Evolutionary conservation across 768 basidiomycete species (phyloP), one percentile per base, ranked within the genome.

Genomic region (Tricholomella constricta): DNA sequence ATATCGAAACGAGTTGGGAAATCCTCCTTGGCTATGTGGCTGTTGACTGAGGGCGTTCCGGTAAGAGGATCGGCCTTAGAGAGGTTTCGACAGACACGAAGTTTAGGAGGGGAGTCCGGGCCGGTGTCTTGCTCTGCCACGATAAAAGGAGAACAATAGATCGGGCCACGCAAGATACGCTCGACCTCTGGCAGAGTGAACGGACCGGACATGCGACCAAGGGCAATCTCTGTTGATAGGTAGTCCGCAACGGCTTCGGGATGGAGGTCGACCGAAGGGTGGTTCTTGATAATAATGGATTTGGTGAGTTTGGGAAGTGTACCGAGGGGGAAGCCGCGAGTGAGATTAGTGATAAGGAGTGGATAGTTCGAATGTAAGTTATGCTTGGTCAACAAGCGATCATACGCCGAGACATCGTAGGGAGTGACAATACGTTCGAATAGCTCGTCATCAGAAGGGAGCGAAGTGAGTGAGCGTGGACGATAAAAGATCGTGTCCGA

Each of bases 311-410:
- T 1, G 2, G 67, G 68, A 9, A 69, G 57, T 3, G 57, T 29
- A 11, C 64, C 66, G 19, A 69, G 55, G 4, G 63, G 65, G 35
- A 69, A 67, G 12, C 68, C 63, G 22, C 54, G 10, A 1, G 11
- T n/a, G 4, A 69, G 43, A 17, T 66, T 64, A 2, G 25, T 8
- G 2, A 60, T 34, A 0, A 70, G 55, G 25, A 45, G n/a, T 1
- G 68, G 62, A 36, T 66, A 35, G 1, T 2, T 8, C 0, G 20
- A 23, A 10, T 2, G 11, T 1, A 51, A 41, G 19, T 51, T n/a
- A n/a, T 45, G 2, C 25, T 22, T 10, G 26, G 8, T 0, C 27
- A 12, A 1, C 64, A 41, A 12, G 25, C 9, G 29, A 1, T 53
- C 22, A 34, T 66, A 63, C 4, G 60, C 56, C 9, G 45, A 29